These are phyloP conservation scores for Andrographis paniculata DNA, from an alignment of 305 asterid genomes.

Conservation along the genomic window DNA sequence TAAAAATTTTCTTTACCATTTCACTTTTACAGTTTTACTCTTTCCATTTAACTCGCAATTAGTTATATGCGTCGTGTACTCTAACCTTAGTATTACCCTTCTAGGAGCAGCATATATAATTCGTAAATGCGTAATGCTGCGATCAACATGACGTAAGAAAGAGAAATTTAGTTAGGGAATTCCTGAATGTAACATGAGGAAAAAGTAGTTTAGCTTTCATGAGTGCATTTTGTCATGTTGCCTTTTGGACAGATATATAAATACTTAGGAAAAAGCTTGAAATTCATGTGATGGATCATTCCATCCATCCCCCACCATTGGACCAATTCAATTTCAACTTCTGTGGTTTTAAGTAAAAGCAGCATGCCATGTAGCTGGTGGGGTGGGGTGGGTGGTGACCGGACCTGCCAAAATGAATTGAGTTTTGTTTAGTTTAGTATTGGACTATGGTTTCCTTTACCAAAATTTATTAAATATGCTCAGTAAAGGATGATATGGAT, in stretches of 20 bases:
- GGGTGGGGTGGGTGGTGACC: too few relatives aligned
- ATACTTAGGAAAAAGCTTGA: background rate
- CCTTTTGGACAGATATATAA: slow-evolving; percentile 8
- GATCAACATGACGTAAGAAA: background rate
- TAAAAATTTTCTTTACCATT: background rate
- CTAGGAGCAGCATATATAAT: background rate
- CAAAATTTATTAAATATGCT: too few relatives aligned
- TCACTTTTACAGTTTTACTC: background rate
- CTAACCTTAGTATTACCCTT: too few relatives aligned
- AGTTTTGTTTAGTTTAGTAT: too few relatives aligned
- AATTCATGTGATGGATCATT: background rate
- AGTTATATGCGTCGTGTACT: too few relatives aligned
- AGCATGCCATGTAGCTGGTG: too few relatives aligned
- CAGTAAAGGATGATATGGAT: too few relatives aligned
- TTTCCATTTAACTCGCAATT: background rate
- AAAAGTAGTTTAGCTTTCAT: background rate
- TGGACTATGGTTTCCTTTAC: too few relatives aligned
- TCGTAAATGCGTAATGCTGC: background rate
- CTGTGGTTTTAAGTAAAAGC: too few relatives aligned
- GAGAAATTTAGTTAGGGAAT: background rate
- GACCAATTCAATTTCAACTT: background rate
- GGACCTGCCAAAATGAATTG: too few relatives aligned
- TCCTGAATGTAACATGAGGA: background rate
- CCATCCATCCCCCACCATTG: background rate
- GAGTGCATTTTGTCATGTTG: background rate